Evolutionary conservation across 2,329 filamentous ascomycete species (phyloP).

Genomic region (Beauveria sp.): DNA sequence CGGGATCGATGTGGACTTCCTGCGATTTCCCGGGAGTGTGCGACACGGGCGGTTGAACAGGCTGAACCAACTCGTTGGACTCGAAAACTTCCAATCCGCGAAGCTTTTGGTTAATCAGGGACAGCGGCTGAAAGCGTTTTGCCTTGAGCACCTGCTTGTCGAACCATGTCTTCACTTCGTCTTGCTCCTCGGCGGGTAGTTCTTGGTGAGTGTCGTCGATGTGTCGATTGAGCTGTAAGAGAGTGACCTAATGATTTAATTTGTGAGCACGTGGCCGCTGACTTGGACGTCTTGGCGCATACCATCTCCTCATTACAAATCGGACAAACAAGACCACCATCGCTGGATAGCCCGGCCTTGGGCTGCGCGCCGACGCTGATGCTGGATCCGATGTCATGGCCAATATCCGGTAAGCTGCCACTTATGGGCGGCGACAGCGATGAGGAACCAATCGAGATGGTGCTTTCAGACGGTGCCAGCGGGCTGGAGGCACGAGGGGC

Average conservation of each 20-base stretch:
- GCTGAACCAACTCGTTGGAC: slow-evolving; percentile 63
- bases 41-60: slow-evolving; percentile 24
- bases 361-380: slow-evolving; percentile 58
- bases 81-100: slow-evolving; percentile 91
- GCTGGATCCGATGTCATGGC: slow-evolving; percentile 73
- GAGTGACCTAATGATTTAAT: slow-evolving; percentile 56
- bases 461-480: slow-evolving; percentile 58
- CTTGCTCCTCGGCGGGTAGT: slow-evolving; percentile 77
- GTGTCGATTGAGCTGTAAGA: slow-evolving; percentile 80
- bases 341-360: slow-evolving; percentile 38
- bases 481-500: slow-evolving; percentile 41
- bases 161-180: slow-evolving; percentile 96
- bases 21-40: slow-evolving; percentile 30
- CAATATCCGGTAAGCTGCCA: slow-evolving; percentile 58
- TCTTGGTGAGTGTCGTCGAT: slow-evolving; percentile 88
- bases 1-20: slow-evolving; percentile 58
- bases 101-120: slow-evolving; percentile 86
- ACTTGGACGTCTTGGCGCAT: slow-evolving; percentile 17
- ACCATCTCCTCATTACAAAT: slow-evolving; percentile 99
- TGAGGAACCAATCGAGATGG: slow-evolving; percentile 68
- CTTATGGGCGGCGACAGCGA: slow-evolving; percentile 52
- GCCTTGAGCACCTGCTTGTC: slow-evolving; percentile 90
- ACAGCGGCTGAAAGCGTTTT: slow-evolving; percentile 85
- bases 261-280: background rate
- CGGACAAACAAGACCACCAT: slow-evolving; percentile 76